Evolutionary conservation across 2,329 filamentous ascomycete species (phyloP).

Genomic region (Fusarium sacchari): DNA sequence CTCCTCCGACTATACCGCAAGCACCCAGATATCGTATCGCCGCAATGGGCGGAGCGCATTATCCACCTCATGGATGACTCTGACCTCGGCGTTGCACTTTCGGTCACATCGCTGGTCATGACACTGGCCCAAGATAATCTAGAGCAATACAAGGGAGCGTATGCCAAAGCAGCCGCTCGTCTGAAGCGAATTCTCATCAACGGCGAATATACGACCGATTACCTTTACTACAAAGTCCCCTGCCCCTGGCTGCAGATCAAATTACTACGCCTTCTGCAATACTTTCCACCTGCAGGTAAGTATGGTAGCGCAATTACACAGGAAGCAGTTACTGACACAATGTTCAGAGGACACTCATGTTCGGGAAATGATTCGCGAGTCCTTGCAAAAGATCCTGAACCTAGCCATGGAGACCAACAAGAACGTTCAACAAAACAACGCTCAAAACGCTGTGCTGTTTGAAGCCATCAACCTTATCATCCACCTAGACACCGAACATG

Average conservation of each 20-base stretch:
- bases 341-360: constrained; percentile 86
- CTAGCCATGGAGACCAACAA: constrained; percentile 93
- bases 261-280: constrained; percentile 88
- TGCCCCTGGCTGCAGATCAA: constrained; percentile 99
- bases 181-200: constrained; percentile 92
- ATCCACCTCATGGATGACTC: constrained; percentile 98
- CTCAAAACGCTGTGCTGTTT: constrained; percentile 96
- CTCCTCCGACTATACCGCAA: constrained; percentile 94
- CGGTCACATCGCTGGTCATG: constrained; percentile 95
- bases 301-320: constrained; percentile 12
- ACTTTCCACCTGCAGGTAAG: constrained; percentile 91
- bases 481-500: constrained; percentile 93
- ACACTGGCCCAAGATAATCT: constrained; percentile 91
- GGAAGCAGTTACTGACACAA: constrained; percentile 4
- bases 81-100: constrained; percentile 93
- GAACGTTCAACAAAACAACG: constrained; percentile 99
- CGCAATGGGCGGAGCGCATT: constrained; percentile 97
- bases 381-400: constrained; percentile 89
- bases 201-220: constrained; percentile 87
- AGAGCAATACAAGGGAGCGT: constrained; percentile 94
- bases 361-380: constrained; percentile 90
- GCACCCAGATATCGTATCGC: constrained; percentile 90
- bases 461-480: constrained; percentile 99
- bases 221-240: constrained; percentile 99
- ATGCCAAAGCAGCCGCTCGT: constrained; percentile 90